A percentile compares a stretch with the other conserved stretches of the same genome.
Conservation (phyloP, 208 protist genomes). For the Crithidia mellificae region DNA sequence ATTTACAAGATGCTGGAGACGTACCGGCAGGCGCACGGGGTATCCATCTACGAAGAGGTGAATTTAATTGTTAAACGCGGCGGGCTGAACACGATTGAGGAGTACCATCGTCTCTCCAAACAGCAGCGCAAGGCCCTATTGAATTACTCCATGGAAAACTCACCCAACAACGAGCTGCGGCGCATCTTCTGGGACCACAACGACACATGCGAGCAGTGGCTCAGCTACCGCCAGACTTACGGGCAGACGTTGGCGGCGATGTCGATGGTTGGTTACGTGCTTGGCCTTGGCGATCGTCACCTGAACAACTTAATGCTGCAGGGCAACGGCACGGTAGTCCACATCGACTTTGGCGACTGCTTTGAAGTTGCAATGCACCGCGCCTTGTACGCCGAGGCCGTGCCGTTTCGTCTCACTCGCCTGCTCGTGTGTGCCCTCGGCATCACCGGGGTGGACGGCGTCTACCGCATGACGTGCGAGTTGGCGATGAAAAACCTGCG, state of each 20-base stretch:
- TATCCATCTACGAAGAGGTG: slow-evolving; percentile 89
- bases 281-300: slow-evolving; percentile 99
- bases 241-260: slow-evolving; percentile 98
- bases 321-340: slow-evolving; percentile 97
- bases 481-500: slow-evolving; percentile 98
- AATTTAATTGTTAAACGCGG: slow-evolving; percentile 80
- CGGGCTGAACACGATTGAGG: slow-evolving; percentile 68
- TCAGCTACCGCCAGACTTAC: slow-evolving; percentile 98
- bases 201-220: slow-evolving; percentile 98
- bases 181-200: slow-evolving; percentile 97
- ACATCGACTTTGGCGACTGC: slow-evolving; percentile 99
- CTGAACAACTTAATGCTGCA: slow-evolving; percentile 99
- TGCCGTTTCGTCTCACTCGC: slow-evolving; percentile 99
- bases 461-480: slow-evolving; percentile 97
- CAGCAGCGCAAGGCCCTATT: slow-evolving; percentile 88
- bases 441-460: slow-evolving; percentile 98
- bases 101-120: slow-evolving; percentile 83
- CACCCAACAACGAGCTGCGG: slow-evolving; percentile 95
- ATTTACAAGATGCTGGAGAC: slow-evolving; percentile 92
- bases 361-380: slow-evolving; percentile 99
- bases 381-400: slow-evolving; percentile 98
- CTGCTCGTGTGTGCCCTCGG: slow-evolving; percentile 99
- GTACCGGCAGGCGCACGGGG: slow-evolving; percentile 57
- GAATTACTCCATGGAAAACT: slow-evolving; percentile 92
- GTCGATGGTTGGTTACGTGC: slow-evolving; percentile 98